A percentile compares a stretch with the other conserved stretches of the same genome.
Evolutionary conservation across 208 protist species (phyloP).

Genomic region (Trypanosoma platydactyli): DNA sequence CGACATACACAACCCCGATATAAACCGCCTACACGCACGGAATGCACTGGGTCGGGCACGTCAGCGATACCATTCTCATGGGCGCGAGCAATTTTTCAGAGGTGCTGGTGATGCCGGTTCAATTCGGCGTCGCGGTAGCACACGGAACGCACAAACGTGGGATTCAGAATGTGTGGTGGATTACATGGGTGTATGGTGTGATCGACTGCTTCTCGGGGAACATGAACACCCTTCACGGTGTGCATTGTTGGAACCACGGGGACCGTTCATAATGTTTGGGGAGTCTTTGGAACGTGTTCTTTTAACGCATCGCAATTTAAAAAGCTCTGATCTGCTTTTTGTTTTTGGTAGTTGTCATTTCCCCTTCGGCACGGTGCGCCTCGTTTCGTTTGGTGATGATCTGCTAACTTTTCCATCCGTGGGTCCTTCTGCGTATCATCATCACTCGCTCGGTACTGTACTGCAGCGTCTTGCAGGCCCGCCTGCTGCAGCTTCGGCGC

Average conservation of each 20-base stretch:
- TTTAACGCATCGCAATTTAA: slow-evolving; percentile 55
- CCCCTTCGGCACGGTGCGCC: slow-evolving; percentile 56
- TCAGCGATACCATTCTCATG: slow-evolving; percentile 30
- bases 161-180: slow-evolving; percentile 67
- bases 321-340: slow-evolving; percentile 46
- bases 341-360: slow-evolving; percentile 38
- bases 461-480: slow-evolving; percentile 24
- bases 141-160: slow-evolving; percentile 69
- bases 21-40: slow-evolving; percentile 44
- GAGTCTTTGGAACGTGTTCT: slow-evolving; percentile 63
- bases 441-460: slow-evolving; percentile 18
- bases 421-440: slow-evolving; percentile 2
- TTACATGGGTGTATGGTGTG: slow-evolving; percentile 81
- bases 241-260: slow-evolving; percentile 69
- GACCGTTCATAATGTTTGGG: slow-evolving; percentile 43
- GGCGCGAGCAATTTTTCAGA: slow-evolving; percentile 10
- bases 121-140: slow-evolving; percentile 3
- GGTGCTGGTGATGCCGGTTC: neutral
- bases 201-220: slow-evolving; percentile 77
- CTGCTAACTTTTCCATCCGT: slow-evolving; percentile 7
- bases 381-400: slow-evolving; percentile 24
- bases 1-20: slow-evolving; percentile 76
- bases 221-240: slow-evolving; percentile 43
- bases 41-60: slow-evolving; percentile 60
- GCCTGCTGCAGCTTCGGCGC: slow-evolving; percentile 7